Conservation (phyloP, 495 filamentous ascomycete genomes). For the Aspergillus cristatus region DNA sequence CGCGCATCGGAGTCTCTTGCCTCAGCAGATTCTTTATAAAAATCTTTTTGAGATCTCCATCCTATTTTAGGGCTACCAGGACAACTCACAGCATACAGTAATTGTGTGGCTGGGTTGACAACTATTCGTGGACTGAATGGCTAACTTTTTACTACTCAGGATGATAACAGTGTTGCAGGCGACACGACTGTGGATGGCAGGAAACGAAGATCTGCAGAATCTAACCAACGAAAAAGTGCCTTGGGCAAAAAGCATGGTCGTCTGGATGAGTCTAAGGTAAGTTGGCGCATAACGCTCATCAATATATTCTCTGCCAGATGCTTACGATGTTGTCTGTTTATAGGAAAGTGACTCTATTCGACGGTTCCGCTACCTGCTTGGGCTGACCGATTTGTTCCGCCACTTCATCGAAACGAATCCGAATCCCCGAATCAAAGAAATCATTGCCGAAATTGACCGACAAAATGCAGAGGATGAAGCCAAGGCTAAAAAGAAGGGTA, state of each 20-base stretch:
- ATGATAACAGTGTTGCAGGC: constrained; percentile 81
- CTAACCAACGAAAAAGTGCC: constrained; percentile 77
- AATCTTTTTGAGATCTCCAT: neutral
- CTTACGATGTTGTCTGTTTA: neutral
- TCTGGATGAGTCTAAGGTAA: constrained; percentile 84
- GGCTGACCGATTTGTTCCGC: constrained; percentile 93
- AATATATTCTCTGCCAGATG: too few species aligned
- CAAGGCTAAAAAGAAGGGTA: constrained; percentile 63
- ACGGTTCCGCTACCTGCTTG: constrained; percentile 90
- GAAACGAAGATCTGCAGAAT: constrained; percentile 73
- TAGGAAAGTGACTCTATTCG: constrained; percentile 94
- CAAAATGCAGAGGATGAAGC: constrained; percentile 70
- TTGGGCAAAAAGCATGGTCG: constrained; percentile 91
- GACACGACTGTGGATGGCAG: constrained; percentile 73
- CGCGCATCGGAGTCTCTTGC: neutral
- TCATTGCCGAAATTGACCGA: constrained; percentile 86
- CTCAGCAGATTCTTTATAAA: too few species aligned
- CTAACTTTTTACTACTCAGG: constrained; percentile 30
- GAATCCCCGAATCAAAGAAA: constrained; percentile 80
- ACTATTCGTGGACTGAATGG: too few species aligned
- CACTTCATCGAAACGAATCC: constrained; percentile 99
- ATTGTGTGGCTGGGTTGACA: too few species aligned
- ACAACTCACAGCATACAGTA: constrained; percentile 75
- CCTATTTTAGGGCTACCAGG: constrained; percentile 55
- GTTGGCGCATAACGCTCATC: constrained; percentile 3